phyloP scores from a whole-genome alignment of 768 basidiomycete genomes.

The Boletus pseudopeckii region DNA sequence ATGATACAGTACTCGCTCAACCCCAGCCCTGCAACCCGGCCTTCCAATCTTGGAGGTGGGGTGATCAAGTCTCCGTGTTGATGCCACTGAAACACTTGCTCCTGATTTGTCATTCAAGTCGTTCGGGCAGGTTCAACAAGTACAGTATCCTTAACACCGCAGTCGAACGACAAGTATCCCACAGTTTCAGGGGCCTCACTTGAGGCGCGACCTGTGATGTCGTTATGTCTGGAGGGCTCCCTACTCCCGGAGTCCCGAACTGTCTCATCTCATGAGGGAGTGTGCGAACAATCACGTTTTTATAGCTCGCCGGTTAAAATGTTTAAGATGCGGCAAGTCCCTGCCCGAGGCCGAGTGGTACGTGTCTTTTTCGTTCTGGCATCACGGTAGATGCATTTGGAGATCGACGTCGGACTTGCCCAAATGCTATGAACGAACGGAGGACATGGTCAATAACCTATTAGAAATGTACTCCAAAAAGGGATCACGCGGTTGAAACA shows the following conservation, averaged over 20 bases:
- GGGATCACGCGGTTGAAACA: too few species aligned
- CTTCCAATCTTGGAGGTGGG: background rate
- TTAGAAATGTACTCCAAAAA: constrained; percentile 77
- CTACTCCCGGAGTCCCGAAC: background rate
- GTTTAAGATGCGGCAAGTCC: background rate
- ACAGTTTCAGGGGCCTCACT: constrained; percentile 2
- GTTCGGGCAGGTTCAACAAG: background rate
- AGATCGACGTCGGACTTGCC: background rate
- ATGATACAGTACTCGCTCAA: background rate
- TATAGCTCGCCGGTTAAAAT: background rate
- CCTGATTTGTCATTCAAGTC: background rate
- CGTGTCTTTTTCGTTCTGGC: background rate
- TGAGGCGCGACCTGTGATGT: background rate
- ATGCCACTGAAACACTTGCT: constrained; percentile 4
- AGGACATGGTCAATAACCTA: constrained; percentile 92
- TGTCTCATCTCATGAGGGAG: background rate
- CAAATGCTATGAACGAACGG: constrained; percentile 59
- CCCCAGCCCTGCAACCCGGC: too few species aligned
- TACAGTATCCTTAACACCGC: constrained; percentile 4
- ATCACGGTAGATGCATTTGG: background rate
- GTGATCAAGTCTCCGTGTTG: background rate
- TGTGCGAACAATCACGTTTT: background rate
- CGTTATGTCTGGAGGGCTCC: background rate
- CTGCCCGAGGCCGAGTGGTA: background rate
- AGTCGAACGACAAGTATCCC: background rate